Evolutionary conservation across 441 rosid genomes (phyloP).

Genomic region (Euphorbia celastroides): DNA sequence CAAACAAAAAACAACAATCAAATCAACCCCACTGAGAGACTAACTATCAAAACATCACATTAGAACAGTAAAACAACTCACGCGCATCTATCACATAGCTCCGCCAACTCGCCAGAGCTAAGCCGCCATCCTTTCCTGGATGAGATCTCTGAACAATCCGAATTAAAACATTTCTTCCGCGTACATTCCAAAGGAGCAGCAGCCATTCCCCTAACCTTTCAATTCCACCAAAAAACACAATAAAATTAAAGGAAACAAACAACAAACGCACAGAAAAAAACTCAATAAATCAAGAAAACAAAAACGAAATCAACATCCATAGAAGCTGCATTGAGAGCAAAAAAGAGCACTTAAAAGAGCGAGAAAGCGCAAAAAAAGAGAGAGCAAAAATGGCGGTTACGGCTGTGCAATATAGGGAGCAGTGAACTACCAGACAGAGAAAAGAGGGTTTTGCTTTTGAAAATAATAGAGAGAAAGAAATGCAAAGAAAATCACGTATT

Average conservation of each 20-base stretch:
- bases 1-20: not conserved
- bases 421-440: not conserved
- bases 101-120: slow-evolving; percentile 71
- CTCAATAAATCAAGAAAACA: not conserved
- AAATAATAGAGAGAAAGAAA: not conserved
- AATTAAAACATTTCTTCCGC: slow-evolving; percentile 64
- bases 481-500: not conserved
- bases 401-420: slow-evolving; percentile 13
- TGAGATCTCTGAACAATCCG: slow-evolving; percentile 57
- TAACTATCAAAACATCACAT: not conserved
- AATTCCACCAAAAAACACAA: not conserved
- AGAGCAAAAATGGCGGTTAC: not conserved
- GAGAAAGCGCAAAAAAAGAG: not conserved
- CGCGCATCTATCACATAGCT: slow-evolving; percentile 98
- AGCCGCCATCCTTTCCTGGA: slow-evolving; percentile 87
- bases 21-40: not conserved
- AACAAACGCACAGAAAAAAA: not conserved
- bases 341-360: not conserved
- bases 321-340: no score
- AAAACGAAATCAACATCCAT: not conserved
- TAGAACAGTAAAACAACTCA: slow-evolving; percentile 25
- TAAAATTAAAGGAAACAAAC: not conserved
- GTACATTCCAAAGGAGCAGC: slow-evolving; percentile 22
- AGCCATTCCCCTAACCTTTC: not conserved
- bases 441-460: not conserved